Evolutionary conservation across 495 filamentous ascomycete species (phyloP), one percentile per base, ranked within the genome.

Genomic region (Penicillium herquei): DNA sequence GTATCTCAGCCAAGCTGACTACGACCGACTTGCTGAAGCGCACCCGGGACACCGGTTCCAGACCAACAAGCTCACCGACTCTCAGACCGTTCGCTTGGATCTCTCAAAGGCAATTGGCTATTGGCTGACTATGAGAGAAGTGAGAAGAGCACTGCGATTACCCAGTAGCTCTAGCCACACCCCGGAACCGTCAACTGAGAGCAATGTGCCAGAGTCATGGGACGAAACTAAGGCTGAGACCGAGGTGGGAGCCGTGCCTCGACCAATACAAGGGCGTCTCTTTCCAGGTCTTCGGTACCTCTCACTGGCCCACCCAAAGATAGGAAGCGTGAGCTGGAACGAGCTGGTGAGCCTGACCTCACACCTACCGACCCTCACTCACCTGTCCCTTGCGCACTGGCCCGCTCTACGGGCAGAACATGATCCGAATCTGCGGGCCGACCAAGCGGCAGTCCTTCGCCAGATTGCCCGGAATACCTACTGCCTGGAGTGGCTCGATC

Each of bases 321-420:
- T 62, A 3, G 35, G 50, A 12, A 51, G 57, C 16, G 79, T 80
- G 8, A 88, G 82, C 30, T 94, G 90, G 90, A 77, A 80, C 12
- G 76, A 82, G 7, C 80, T 94, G 18, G 73, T 93, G 11, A 55
- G 73, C 5, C 68, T 92, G n/a, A 73, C 85, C 0, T 69, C 78
- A 0, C 82, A 84, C 46, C 66, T 90, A 0, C 75, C 83, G 0
- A 83, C 74, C 0, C 73, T 94, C 37, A 92, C 90, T 0, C 87
- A 94, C 56, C 79, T 96, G 3, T 90, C 85, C 30, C 73, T 96
- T 5, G 87, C 89, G 9, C 68, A 87, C 66, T 96, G 92, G 92
- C 90, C 92, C 2, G 73, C 80, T 16, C 91, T n/a, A n/a, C 91
- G 0, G 81, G 78, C 43, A 84, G 33, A 35, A 35, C 6, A n/a